Evolutionary conservation across 1,284 basidiomycete genomes (phyloP).

Genomic region (Meira miltonrushii): DNA sequence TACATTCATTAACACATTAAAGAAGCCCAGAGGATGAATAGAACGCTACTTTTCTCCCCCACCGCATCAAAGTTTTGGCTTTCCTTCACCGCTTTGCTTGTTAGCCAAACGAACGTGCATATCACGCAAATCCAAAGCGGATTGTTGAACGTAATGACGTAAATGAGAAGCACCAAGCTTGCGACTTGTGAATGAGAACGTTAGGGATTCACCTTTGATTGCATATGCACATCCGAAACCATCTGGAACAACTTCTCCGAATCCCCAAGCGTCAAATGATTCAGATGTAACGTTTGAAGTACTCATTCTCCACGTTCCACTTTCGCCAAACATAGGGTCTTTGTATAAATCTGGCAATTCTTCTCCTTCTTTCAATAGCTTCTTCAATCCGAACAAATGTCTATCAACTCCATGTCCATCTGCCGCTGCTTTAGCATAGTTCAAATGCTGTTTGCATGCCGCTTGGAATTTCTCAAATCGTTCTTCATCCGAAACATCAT

Average conservation of each 20-base stretch:
- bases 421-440: conserved; percentile 83
- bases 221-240: conserved; percentile 91
- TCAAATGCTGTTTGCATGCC: conserved; percentile 75
- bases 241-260: conserved; percentile 82
- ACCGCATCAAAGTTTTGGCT: conserved; percentile 1
- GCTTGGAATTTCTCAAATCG: conserved; percentile 69
- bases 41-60: not conserved
- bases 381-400: conserved; percentile 87
- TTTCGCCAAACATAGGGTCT: conserved; percentile 68
- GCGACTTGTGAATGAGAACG: conserved; percentile 85
- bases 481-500: conserved; percentile 58
- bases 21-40: not conserved
- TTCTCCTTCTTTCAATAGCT: conserved; percentile 71
- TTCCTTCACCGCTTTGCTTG: conserved; percentile 4
- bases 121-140: conserved; percentile 50
- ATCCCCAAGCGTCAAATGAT: conserved; percentile 91
- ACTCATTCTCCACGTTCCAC: conserved; percentile 83
- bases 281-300: conserved; percentile 80
- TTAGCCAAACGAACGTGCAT: conserved; percentile 35
- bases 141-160: conserved; percentile 52
- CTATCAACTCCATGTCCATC: conserved; percentile 93
- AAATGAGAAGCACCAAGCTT: conserved; percentile 61
- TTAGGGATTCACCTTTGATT: conserved; percentile 78
- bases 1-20: too few species aligned
- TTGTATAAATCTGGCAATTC: conserved; percentile 70